Evolutionary conservation across 805 yeast genomes (phyloP).

Genomic region (Citeromyces matritensis): DNA sequence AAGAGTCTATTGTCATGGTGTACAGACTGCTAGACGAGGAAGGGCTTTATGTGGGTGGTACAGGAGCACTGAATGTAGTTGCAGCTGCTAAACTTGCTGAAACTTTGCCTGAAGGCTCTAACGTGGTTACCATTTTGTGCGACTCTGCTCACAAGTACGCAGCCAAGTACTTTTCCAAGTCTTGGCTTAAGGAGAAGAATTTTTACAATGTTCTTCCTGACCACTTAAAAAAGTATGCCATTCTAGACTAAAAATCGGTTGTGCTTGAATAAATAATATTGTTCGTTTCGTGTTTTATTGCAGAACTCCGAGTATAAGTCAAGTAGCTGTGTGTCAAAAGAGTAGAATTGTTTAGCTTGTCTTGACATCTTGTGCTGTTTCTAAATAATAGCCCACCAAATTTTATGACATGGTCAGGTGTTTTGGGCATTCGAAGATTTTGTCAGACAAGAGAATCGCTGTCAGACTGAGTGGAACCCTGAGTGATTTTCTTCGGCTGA

Average conservation of each 20-base stretch:
- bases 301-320: too few relatives aligned
- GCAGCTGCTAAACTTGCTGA: slow-evolving; percentile 76
- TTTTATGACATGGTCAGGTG: too few relatives aligned
- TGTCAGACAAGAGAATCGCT: too few relatives aligned
- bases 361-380: too few relatives aligned
- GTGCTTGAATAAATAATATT: too few relatives aligned
- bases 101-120: slow-evolving; percentile 59
- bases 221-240: slow-evolving; percentile 54
- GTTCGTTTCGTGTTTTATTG: too few relatives aligned
- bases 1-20: slow-evolving; percentile 69
- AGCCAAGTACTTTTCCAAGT: slow-evolving; percentile 61
- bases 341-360: too few relatives aligned
- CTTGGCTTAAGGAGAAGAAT: slow-evolving; percentile 62
- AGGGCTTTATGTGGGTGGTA: slow-evolving; percentile 83
- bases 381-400: too few relatives aligned
- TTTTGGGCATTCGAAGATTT: too few relatives aligned
- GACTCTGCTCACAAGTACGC: slow-evolving; percentile 88
- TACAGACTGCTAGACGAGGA: slow-evolving; percentile 77
- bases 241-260: slow-evolving; percentile 17
- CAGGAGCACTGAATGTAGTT: slow-evolving; percentile 79
- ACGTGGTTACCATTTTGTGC: slow-evolving; percentile 78
- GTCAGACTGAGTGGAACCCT: too few relatives aligned
- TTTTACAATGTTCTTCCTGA: slow-evolving; percentile 56
- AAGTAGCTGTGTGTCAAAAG: too few relatives aligned
- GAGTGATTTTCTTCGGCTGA: too few relatives aligned